Base-by-base conservation (phyloP, 345 rosid species). In the Cardamine occulta region DNA sequence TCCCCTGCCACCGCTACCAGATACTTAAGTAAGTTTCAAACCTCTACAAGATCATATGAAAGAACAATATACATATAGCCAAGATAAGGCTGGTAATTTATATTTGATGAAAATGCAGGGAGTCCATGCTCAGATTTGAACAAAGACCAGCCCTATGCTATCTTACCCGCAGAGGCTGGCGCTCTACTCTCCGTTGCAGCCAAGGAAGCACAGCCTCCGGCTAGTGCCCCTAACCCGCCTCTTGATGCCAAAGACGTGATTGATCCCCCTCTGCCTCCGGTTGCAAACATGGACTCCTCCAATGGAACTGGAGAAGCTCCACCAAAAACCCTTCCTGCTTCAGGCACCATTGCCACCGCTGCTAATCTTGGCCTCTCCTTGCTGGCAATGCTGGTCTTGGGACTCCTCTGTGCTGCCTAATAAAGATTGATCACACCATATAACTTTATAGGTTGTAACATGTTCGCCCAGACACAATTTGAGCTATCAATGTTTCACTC, bases 211-310 rank as follows among this genome's bases (percentile, higher is more conserved):
- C 76, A 40, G 63, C 58, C 84, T 40, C 83, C 84, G 1, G 80
- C 79, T 34, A 32, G 10, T 14, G 83, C 86, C 7, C 93, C 89
- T 0, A 63, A 47, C 18, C 93, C 91, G 21, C 37, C 80, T 12
- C 87, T 90, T 12, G 77, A 66, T 0, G 76, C 83, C 28, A 74
- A 66, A 5, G 88, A 90, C 56, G 69, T 89, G 15, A 82, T 82
- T n/a, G 90, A 88, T 57, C 95, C 98, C 4, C 97, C 98, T 40
- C 77, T 93, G 24, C 96, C 98, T 3, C 81, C 90, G 1, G 88
- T 86, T 37, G 45, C 79, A 17, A 55, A 61, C 23, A 26, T 34
- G n/a, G 37, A 73, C 13, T 7, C 81, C 7, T 4, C 79, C 1
- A 18, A 35, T 17, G 63, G 18, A 56, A 63, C 70, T 55, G 40